Percentiles rank a stretch among this genome's conserved stretches.
Evolutionary conservation across 345 rosid species (phyloP).

Genomic region (Aurinia saxatilis): DNA sequence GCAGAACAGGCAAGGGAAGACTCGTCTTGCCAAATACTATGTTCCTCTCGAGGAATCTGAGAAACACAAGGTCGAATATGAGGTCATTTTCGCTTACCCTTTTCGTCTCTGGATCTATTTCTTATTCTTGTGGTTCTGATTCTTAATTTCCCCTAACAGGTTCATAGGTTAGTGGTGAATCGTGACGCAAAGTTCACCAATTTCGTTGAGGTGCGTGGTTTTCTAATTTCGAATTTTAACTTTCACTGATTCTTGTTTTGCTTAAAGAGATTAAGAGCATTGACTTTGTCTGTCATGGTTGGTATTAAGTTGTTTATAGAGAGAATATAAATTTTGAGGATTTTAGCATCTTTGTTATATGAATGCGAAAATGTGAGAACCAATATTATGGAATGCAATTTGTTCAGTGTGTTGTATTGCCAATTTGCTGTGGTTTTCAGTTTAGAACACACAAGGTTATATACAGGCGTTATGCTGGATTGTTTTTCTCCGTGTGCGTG

Average conservation of each 20-base stretch:
- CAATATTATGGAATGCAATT: too few species aligned
- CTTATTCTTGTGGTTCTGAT: not conserved
- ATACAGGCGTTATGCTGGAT: slow-evolving; percentile 92
- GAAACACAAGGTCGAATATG: slow-evolving; percentile 98
- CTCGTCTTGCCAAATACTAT: slow-evolving; percentile 97
- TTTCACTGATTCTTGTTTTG: not conserved
- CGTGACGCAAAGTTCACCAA: slow-evolving; percentile 93
- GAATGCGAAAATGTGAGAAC: too few species aligned
- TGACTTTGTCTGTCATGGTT: too few species aligned
- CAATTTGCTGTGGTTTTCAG: slow-evolving; percentile 43
- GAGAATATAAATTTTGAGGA: too few species aligned
- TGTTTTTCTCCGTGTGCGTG: slow-evolving; percentile 91
- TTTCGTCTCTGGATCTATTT: not conserved
- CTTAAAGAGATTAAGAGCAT: not conserved
- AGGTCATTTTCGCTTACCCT: slow-evolving; percentile 35
- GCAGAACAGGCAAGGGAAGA: slow-evolving; percentile 98
- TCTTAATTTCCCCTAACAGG: slow-evolving; percentile 29
- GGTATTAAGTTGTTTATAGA: too few species aligned
- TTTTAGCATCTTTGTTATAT: too few species aligned
- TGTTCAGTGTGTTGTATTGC: too few species aligned
- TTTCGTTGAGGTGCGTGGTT: slow-evolving; percentile 76
- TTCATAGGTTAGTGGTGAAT: slow-evolving; percentile 94
- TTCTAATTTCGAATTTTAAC: too few species aligned
- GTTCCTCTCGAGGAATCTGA: slow-evolving; percentile 97
- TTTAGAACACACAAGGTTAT: slow-evolving; percentile 93